A percentile compares a stretch with the other conserved stretches of the same genome.
These are phyloP conservation scores for Mycena pura DNA, from an alignment of 768 basidiomycete species.

Conservation along the genomic window DNA sequence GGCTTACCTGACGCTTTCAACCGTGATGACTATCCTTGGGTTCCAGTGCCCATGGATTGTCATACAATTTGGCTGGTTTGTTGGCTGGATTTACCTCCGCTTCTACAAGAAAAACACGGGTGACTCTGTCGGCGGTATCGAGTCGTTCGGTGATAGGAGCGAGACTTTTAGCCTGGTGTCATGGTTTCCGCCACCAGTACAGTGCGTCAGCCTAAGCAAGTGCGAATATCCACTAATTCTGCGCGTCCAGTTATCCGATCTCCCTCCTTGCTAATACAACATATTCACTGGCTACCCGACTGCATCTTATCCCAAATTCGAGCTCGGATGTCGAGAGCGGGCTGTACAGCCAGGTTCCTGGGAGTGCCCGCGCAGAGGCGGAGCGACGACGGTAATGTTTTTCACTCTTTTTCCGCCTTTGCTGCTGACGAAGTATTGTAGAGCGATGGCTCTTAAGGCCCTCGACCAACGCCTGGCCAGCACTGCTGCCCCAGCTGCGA, in stretches of 20 bases:
- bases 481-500: slow-evolving; percentile 51
- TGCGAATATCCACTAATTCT: background rate
- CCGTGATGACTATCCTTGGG: slow-evolving; percentile 81
- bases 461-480: slow-evolving; percentile 91
- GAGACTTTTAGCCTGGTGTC: slow-evolving; percentile 95
- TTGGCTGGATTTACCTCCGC: slow-evolving; percentile 92
- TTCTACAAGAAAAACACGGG: slow-evolving; percentile 91
- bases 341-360: slow-evolving; percentile 77
- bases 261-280: slow-evolving; percentile 70
- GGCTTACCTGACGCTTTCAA: slow-evolving; percentile 90
- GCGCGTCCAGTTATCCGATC: slow-evolving; percentile 66
- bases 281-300: slow-evolving; percentile 66
- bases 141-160: slow-evolving; percentile 90
- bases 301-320: slow-evolving; percentile 77
- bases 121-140: slow-evolving; percentile 66
- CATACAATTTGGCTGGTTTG: slow-evolving; percentile 99
- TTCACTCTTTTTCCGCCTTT: background rate
- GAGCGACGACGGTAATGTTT: slow-evolving; percentile 84
- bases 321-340: slow-evolving; percentile 74
- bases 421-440: slow-evolving; percentile 39
- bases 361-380: slow-evolving; percentile 93
- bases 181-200: slow-evolving; percentile 96
- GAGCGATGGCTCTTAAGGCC: slow-evolving; percentile 95
- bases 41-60: slow-evolving; percentile 90
- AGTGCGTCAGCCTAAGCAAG: slow-evolving; percentile 63